Base-by-base conservation (phyloP, 768 basidiomycete genomes). In the Tulasnella calospora region DNA sequence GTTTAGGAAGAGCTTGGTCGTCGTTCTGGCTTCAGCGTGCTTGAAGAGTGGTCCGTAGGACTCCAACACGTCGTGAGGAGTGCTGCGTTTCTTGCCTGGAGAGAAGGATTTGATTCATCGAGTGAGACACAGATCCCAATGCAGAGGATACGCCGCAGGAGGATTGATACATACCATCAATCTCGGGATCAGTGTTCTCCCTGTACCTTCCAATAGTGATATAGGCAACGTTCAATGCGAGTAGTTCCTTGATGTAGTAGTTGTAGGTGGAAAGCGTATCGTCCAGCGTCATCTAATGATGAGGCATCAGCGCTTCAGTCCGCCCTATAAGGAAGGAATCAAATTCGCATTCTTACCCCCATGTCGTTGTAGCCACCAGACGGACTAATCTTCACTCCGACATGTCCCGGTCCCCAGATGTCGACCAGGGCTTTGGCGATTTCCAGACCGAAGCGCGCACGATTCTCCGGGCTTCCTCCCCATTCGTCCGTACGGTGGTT, bases 301-400 rank as follows among this genome's bases (percentile, higher is more conserved):
- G 9, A 71, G 9, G 40, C 72, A 35, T 30, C 23, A 27, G 35
- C 33, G 4, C 36, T n/a, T 55, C 40, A 79, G 13, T 55, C 19
- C 67, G 19, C 27, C 9, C 19, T 0, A 36, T 38, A 55, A 51
- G 13, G 44, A 44, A 30, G 40, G 35, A 86, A 86, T 67, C 79
- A 27, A 74, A 86, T 72, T 21, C 1, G 71, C 3, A 21, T 40
- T 7, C 71, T 38, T 30, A 72, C 71, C 71, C 71, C 86, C 35
- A 88, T 82, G 78, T 88, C 88, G 79, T 88, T 88, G 80, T 86
- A 86, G 8, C 86, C 86, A 27, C 86, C 86, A 78, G 80, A 83
- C 15, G 87, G 88, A 77, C 82, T 87, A 27, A 88, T 71, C 79
- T 88, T 88, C 71, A 89, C 79, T 2, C 85, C 85, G 38, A 88